These are phyloP conservation scores for Megacollybia marginata DNA, from an alignment of 768 basidiomycete genomes.

Conservation along the genomic window DNA sequence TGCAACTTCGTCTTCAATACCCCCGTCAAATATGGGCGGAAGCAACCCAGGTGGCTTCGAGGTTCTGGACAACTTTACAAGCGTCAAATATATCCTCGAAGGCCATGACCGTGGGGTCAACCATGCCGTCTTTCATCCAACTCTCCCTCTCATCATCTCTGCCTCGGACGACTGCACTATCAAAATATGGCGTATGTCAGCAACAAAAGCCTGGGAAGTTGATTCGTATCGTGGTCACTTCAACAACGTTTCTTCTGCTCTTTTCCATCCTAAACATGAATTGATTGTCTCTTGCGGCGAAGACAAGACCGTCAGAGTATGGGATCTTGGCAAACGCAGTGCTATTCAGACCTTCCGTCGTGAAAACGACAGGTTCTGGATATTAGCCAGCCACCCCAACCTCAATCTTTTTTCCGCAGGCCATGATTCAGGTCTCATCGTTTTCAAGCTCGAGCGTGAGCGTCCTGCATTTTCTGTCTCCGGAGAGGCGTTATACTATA, in stretches of 20 bases:
- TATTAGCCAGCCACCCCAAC: no score
- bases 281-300: constrained; percentile 95
- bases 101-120: constrained; percentile 97
- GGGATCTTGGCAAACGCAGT: constrained; percentile 93
- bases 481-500: no score
- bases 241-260: constrained; percentile 91
- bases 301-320: constrained; percentile 98
- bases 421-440: no score
- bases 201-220: constrained; percentile 99
- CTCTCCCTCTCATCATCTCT: constrained; percentile 93
- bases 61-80: constrained; percentile 84
- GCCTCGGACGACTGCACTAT: constrained; percentile 95
- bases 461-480: no score
- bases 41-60: constrained; percentile 69
- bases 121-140: constrained; percentile 95
- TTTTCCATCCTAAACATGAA: constrained; percentile 98
- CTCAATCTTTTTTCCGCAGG: constrained; percentile 97
- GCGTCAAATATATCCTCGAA: constrained; percentile 96
- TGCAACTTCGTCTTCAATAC: constrained; percentile 37
- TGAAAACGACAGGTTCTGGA: constrained; percentile 98
- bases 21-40: constrained; percentile 24
- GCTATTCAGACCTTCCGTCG: constrained; percentile 96
- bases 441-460: no score
- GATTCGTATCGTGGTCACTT: constrained; percentile 98
- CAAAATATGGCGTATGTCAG: constrained; percentile 99